phyloP scores from a whole-genome alignment of 169 alveolate genomes.

The Plasmodium sp. region DNA sequence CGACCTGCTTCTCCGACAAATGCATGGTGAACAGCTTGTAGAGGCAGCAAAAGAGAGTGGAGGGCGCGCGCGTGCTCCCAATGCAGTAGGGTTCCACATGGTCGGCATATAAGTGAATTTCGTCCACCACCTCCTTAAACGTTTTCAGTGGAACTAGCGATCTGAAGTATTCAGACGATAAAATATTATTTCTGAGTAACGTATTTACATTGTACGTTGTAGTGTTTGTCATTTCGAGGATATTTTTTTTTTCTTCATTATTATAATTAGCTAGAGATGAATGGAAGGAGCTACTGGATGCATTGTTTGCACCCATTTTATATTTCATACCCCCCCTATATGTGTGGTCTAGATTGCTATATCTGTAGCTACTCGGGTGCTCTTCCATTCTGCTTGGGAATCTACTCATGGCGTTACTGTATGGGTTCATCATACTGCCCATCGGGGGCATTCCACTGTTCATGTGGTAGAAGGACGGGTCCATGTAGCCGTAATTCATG shows the following conservation, averaged over 20 bases:
- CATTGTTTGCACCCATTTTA: slow-evolving; percentile 3
- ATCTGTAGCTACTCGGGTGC: not conserved
- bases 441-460: not conserved
- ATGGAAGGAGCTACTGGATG: slow-evolving; percentile 16
- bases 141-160: slow-evolving; percentile 78
- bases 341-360: slow-evolving; percentile 10
- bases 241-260: slow-evolving; percentile 39
- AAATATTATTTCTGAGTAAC: slow-evolving; percentile 81
- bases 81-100: slow-evolving; percentile 86
- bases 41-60: slow-evolving; percentile 85
- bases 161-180: slow-evolving; percentile 84
- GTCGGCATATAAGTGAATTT: slow-evolving; percentile 82
- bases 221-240: slow-evolving; percentile 74
- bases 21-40: slow-evolving; percentile 81
- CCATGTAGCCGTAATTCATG: slow-evolving; percentile 27
- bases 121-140: slow-evolving; percentile 77
- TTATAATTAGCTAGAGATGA: slow-evolving; percentile 13
- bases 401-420: slow-evolving; percentile 9
- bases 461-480: not conserved
- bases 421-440: not conserved
- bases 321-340: not conserved
- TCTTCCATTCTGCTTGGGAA: slow-evolving; percentile 23
- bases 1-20: slow-evolving; percentile 83
- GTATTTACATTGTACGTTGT: slow-evolving; percentile 82
- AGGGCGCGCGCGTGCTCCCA: slow-evolving; percentile 84